Conservation (phyloP, 2,329 filamentous ascomycete genomes). For the Stagonosporopsis cucurbitacearum region DNA sequence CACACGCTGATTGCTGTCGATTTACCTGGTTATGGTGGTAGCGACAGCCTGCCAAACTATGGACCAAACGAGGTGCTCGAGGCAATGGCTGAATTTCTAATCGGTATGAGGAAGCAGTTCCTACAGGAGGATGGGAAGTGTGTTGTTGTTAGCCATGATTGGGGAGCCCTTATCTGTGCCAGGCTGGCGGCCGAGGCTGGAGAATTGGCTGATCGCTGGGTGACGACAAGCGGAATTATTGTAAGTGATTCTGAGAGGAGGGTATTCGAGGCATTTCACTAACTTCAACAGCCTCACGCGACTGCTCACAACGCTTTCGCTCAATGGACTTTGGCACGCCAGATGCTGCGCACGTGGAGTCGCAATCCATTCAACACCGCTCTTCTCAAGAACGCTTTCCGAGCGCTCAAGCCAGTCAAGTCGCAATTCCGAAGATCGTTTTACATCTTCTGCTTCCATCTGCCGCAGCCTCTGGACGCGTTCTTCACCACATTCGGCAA, state of each 20-base stretch:
- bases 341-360: slow-evolving; percentile 59
- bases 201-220: slow-evolving; percentile 62
- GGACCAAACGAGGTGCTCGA: slow-evolving; percentile 60
- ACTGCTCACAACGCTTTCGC: slow-evolving; percentile 52
- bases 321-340: slow-evolving; percentile 52
- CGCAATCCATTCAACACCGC: slow-evolving; percentile 54
- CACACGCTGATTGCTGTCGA: slow-evolving; percentile 61
- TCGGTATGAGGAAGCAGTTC: slow-evolving; percentile 58
- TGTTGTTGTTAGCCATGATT: slow-evolving; percentile 61
- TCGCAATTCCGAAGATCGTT: slow-evolving; percentile 58
- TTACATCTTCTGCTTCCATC: slow-evolving; percentile 63
- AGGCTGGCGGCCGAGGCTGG: slow-evolving; percentile 65
- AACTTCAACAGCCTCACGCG: slow-evolving; percentile 48
- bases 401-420: slow-evolving; percentile 55
- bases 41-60: slow-evolving; percentile 59
- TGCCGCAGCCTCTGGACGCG: slow-evolving; percentile 55
- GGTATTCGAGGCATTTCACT: neutral
- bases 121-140: slow-evolving; percentile 36
- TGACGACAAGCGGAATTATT: slow-evolving; percentile 61
- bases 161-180: slow-evolving; percentile 60
- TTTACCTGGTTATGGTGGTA: slow-evolving; percentile 65
- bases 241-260: slow-evolving; percentile 47
- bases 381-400: slow-evolving; percentile 54
- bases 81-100: slow-evolving; percentile 60
- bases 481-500: slow-evolving; percentile 59